Evolutionary conservation across 2,329 filamentous ascomycete species (phyloP), one percentile per base, ranked within the genome.

Genomic region (Dactylellina parvicollis): DNA sequence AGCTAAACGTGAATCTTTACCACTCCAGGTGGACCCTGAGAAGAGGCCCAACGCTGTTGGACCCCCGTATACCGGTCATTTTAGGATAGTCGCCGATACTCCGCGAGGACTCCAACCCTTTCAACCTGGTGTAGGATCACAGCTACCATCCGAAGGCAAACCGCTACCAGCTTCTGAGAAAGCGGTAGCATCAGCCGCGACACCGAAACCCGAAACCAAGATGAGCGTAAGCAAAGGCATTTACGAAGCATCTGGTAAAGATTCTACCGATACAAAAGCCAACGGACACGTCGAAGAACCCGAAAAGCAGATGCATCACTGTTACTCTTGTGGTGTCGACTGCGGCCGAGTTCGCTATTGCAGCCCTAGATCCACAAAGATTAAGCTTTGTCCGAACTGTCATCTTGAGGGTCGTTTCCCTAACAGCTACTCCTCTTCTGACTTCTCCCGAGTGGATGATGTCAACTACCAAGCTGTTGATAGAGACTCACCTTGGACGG

Each of bases 1-100:
- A 28, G 9, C 9, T 49, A 5, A n/a, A 26, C 20, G 7, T 26
- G 44, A 49, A 82, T 76, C 78, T 60, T 56, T 22, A 16, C 26
- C 32, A 12, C 16, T 72, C 20, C 75, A 98, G 94, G 94, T 99
- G 79, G 95, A 99, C 82, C 92, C 94, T 28, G 94, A 97, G 80
- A 93, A 95, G 76, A 88, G 95, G 69, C 95, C 95, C 8, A 97
- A 95, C 1, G 95, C 93, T 80, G 94, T 98, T 77, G 94, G 94
- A 0, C 94, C 95, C 2, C 95, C 95, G 4, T 98, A 97, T 79
- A 99, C 95, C 2, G 95, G 95, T 38, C 95, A 99, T 81, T 99
- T 99, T 86, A 90, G 92, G 80, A 89, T 98, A 74, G 94, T 94
- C 65, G 95, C 92, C 79, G 95, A 99, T 80, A 99, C 95, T 0